phyloP scores from a whole-genome alignment of 228 moss, liverwort and hornwort species.

The Sphagnum fallax region DNA sequence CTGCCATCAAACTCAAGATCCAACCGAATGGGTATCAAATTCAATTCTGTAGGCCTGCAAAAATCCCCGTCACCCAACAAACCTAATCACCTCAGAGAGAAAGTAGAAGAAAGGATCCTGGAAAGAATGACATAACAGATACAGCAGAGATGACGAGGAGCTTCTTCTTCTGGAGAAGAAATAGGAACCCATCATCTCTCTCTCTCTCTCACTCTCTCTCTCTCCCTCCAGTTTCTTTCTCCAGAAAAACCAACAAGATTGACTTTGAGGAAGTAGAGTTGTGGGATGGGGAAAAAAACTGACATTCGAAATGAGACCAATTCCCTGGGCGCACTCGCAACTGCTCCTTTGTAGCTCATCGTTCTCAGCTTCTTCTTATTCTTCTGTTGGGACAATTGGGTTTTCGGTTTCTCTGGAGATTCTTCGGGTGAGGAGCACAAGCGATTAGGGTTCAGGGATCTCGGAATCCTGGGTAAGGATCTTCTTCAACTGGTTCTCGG shows the following conservation, averaged over 20 bases:
- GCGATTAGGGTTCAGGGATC: no score
- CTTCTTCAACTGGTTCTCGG: no score
- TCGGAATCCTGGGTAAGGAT: no score
- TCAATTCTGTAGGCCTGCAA: conserved; percentile 48
- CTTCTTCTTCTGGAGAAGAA: background rate
- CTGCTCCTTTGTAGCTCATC: background rate
- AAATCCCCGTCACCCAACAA: background rate
- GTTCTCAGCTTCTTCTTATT: no score
- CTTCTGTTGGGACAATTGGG: no score
- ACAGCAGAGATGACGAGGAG: background rate
- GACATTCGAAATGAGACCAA: background rate
- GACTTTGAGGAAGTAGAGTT: background rate
- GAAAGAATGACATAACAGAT: background rate
- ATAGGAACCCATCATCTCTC: background rate
- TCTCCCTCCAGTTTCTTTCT: no score
- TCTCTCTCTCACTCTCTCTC: no score
- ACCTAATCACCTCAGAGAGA: background rate
- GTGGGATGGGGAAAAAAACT: background rate
- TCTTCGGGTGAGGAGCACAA: no score
- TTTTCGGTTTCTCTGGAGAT: no score
- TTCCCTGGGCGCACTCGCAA: background rate
- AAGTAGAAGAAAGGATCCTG: background rate
- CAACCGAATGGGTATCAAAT: conserved; percentile 47
- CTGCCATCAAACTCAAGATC: conserved; percentile 46
- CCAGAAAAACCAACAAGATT: background rate